Conservation (phyloP, 345 rosid genomes). For the Isatis tinctoria region DNA sequence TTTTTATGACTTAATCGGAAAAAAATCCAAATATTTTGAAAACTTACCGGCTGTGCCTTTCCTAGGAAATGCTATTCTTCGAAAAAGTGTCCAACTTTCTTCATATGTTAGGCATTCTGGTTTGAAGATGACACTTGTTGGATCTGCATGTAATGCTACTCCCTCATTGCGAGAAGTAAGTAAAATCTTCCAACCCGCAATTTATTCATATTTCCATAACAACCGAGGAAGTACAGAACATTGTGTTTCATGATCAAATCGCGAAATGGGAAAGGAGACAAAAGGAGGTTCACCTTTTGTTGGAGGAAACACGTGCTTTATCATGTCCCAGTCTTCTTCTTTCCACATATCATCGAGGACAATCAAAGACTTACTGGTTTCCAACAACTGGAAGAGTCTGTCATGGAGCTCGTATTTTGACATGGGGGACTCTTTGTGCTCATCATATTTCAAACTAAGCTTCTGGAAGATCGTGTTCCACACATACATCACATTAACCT, state of each 20-base stretch:
- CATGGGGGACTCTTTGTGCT: background rate
- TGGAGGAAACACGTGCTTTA: slow-evolving; percentile 33
- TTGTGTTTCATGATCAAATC: too few species aligned
- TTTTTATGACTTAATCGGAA: too few species aligned
- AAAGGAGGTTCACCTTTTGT: too few species aligned
- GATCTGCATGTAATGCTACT: slow-evolving; percentile 19
- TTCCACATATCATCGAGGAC: slow-evolving; percentile 36
- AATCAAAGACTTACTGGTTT: too few species aligned
- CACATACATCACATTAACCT: slow-evolving; percentile 16
- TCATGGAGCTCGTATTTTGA: slow-evolving; percentile 25
- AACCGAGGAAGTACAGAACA: too few species aligned
- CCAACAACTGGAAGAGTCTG: slow-evolving; percentile 17
- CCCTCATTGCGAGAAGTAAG: slow-evolving; percentile 38
- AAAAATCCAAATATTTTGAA: too few species aligned
- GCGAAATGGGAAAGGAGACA: too few species aligned
- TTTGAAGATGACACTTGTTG: background rate
- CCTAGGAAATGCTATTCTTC: slow-evolving; percentile 21
- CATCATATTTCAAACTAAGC: background rate
- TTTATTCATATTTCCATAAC: too few species aligned
- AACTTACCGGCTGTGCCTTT: too few species aligned
- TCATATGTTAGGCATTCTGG: background rate
- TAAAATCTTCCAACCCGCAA: background rate
- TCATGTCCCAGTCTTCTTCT: slow-evolving; percentile 26
- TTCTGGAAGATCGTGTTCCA: slow-evolving; percentile 29
- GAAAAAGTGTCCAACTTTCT: slow-evolving; percentile 19